Base-by-base conservation (phyloP, 768 basidiomycete genomes). In the Paxillus rubicundulus region DNA sequence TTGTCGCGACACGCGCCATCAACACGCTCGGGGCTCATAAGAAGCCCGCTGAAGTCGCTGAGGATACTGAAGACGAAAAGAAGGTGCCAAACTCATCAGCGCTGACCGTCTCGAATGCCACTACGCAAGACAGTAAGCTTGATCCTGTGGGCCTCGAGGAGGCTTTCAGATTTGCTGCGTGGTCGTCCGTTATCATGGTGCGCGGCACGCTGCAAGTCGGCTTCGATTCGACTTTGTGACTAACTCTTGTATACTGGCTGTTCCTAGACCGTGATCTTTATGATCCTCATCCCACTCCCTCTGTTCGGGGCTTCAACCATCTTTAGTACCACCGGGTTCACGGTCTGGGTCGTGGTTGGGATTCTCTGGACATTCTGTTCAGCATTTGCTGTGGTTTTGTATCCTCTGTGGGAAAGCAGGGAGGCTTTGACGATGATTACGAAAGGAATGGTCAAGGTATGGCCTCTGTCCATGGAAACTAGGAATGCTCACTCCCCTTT, bases 281-380 rank as follows among this genome's bases (percentile, higher is more conserved):
- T 91, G 59, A 70, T 92, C 58, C 48, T 92, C 49, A 82, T 97
- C 48, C 95, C 93, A 0, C 70, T 97, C 2, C 92, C 92, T 2
- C 75, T 95, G 8, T 96, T 96, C 77, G 89, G 88, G 65, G 85
- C 90, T 0, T 78, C 80, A 38, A 86, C 88, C 28, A 72, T 93
- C 20, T 93, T 82, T 55, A 77, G 79, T 20, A 74, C 80, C 37
- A 59, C 70, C 9, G 89, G 87, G 5, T 76, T 92, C 52, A 80
- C 82, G 0, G 86, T 80, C 0, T 97, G 92, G 92, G 86, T 96
- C 8, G 71, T 81, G 39, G 73, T 95, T 50, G 87, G 89, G 2
- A 85, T 97, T 53, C 72, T 86, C 33, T 97, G 93, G 93, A 75
- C 86, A 18, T 94, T 95, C 70, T 73, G 77, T 46, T 92, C 90